Conservation (phyloP, 257 asterid species). For the Solanum neorickii region DNA sequence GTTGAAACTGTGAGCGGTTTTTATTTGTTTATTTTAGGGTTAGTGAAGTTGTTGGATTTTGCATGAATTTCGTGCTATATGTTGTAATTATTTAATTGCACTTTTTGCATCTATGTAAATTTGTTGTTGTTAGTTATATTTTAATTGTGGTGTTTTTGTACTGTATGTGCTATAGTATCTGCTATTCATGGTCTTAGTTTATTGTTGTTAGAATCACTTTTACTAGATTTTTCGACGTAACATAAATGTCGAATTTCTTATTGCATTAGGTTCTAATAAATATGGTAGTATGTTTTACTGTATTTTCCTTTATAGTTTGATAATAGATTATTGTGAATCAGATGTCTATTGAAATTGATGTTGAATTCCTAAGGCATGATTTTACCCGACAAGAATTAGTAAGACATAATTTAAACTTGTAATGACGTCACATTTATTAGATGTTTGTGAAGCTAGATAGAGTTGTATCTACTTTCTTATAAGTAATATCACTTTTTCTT, state of each 20-base stretch:
- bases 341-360: not conserved
- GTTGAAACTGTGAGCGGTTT: not conserved
- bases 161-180: not conserved
- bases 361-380: not conserved
- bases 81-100: not conserved
- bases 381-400: not conserved
- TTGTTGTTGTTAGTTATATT: not conserved
- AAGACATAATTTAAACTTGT: not conserved
- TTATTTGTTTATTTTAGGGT: not conserved
- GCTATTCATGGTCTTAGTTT: not conserved
- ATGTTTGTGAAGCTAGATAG: not conserved
- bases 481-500: no score
- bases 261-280: not conserved
- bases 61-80: not conserved
- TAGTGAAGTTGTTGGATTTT: not conserved
- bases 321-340: no score
- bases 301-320: not conserved
- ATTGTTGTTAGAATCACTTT: not conserved
- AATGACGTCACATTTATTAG: not conserved
- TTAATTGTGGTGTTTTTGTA: not conserved
- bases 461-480: no score
- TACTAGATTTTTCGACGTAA: not conserved
- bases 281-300: not conserved
- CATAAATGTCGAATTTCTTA: no score
- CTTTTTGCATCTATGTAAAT: not conserved